Evolutionary conservation across 1,284 basidiomycete genomes (phyloP), one percentile per base, ranked within the genome.

Genomic region (Rhodotorula sp.): DNA sequence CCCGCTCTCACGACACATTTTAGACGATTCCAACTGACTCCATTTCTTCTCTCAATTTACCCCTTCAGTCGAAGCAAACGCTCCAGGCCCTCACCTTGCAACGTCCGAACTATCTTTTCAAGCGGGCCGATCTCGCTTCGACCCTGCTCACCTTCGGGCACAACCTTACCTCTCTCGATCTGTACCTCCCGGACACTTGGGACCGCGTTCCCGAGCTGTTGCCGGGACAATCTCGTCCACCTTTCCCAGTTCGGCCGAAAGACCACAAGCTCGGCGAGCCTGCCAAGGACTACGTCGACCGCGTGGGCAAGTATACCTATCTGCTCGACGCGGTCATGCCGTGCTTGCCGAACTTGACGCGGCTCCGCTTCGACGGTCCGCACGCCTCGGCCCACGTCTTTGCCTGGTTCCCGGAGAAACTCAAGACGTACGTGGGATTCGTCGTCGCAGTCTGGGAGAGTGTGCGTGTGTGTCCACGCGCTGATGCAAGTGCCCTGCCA

Each of bases 251-350:
- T 8, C 63, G 60, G 10, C 68, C 66, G 33, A 75, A 75, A 46
- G 67, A 62, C n/a, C 69, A 70, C 64, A 58, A 64, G 30, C 8
- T 24, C 0, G 68, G 68, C 7, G n/a, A 66, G 29, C 69, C 72
- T 1, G 30, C 44, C 8, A 3, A 33, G 30, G 66, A 66, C 1
- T 26, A 57, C 54, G 15, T 67, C 18, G 30, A 2, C 5, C 55
- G 58, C 55, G 26, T 74, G n/a, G 49, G 62, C 18, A 24, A 20
- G 33, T 61, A 70, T 53, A 58, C 58, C 26, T 67, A 51, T 64
- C 33, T 71, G 29, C 69, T 74, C 60, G 73, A 75, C 46, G 71
- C 64, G 22, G 24, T 69, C 45, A 24, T 70, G 30, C 62, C 44
- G 2, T 75, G 48, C 60, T 42, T 75, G 4, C 73, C 71, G 8